Conservation (phyloP, 768 basidiomycete genomes). For the Suillus spraguei region DNA sequence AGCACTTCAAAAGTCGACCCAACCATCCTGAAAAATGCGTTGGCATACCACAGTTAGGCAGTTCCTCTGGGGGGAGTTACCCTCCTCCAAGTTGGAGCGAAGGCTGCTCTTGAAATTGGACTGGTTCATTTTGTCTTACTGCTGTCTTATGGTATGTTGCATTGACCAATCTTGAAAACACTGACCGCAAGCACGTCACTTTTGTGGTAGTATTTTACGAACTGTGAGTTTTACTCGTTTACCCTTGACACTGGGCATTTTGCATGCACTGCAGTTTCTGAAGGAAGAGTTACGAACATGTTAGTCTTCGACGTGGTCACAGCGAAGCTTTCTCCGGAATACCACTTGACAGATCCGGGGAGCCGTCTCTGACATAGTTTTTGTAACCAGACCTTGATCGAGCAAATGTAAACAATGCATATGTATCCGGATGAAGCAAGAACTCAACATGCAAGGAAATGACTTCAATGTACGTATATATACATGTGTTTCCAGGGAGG, state of each 20-base stretch:
- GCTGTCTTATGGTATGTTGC: conserved; percentile 60
- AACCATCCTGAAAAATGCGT: not conserved
- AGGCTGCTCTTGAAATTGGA: conserved; percentile 61
- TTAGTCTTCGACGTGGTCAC: not conserved
- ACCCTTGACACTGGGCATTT: not conserved
- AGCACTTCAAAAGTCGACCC: not conserved
- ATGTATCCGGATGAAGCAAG: conserved; percentile 80
- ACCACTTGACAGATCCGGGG: conserved; percentile 1
- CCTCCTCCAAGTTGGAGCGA: conserved; percentile 45
- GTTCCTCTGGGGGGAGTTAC: conserved; percentile 41
- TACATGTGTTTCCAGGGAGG: not conserved
- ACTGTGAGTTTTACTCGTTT: conserved; percentile 44
- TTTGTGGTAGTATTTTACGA: conserved; percentile 58
- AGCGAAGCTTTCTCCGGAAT: not conserved
- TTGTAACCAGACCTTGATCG: conserved; percentile 57
- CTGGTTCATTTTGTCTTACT: conserved; percentile 70
- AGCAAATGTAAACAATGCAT: conserved; percentile 72
- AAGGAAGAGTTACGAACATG: not conserved
- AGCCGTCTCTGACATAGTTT: conserved; percentile 12
- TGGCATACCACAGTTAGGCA: conserved; percentile 17
- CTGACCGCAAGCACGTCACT: conserved; percentile 14
- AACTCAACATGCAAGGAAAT: conserved; percentile 63
- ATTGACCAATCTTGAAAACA: conserved; percentile 18
- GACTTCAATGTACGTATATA: conserved; percentile 53
- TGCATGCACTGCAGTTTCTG: not conserved